A percentile compares a stretch with the other conserved stretches of the same genome.
phyloP scores from a whole-genome alignment of 331 rosid genomes.

The Malus hybrid region DNA sequence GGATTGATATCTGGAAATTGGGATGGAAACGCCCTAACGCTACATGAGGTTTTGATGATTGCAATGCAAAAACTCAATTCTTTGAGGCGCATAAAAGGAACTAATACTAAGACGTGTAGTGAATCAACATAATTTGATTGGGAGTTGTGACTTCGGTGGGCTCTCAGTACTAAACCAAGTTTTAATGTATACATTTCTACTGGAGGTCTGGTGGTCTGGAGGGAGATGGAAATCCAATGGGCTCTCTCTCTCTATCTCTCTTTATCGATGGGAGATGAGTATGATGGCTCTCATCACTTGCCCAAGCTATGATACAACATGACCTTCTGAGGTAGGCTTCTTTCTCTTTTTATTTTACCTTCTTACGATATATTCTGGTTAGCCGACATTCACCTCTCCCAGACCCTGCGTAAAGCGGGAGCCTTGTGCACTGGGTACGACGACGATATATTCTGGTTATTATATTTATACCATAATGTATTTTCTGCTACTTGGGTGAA shows the following conservation, averaged over 20 bases:
- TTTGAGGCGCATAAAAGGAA: conserved; percentile 29
- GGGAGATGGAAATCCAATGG: background rate
- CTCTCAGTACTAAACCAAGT: background rate
- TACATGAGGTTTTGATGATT: conserved; percentile 31
- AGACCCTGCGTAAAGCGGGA: no score
- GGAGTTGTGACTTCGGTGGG: background rate
- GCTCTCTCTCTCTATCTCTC: background rate
- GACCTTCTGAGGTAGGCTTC: background rate
- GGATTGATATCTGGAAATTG: conserved; percentile 37
- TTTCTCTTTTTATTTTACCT: background rate
- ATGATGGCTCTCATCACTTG: background rate
- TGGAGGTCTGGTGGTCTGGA: background rate
- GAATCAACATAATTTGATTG: background rate
- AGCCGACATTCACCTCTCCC: no score
- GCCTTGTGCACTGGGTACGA: no score
- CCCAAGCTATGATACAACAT: background rate
- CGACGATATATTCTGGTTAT: background rate
- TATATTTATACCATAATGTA: background rate
- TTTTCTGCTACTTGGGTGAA: background rate
- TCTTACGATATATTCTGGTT: background rate
- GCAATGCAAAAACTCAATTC: conserved; percentile 28
- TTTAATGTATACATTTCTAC: background rate
- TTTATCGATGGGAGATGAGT: background rate
- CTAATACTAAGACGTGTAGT: background rate
- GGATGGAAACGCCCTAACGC: conserved; percentile 20